Evolutionary conservation across 2,329 filamentous ascomycete genomes (phyloP).

Genomic region (Claviceps pusilla): DNA sequence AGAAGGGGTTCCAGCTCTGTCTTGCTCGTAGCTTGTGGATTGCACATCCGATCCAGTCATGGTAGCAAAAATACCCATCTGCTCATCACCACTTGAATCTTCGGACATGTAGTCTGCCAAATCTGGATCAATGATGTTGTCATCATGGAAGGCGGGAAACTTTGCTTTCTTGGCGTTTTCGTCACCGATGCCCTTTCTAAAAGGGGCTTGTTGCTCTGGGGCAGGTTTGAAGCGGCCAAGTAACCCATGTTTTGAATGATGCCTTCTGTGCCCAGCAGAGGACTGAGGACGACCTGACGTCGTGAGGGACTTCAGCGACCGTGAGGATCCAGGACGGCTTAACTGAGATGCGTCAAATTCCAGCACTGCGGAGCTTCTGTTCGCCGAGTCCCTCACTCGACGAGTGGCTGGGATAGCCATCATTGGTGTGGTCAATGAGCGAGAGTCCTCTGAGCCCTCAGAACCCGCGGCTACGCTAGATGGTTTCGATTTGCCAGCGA

Average conservation of each 20-base stretch:
- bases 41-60: slow-evolving; percentile 52
- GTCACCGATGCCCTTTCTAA: slow-evolving; percentile 57
- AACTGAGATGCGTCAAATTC: slow-evolving; percentile 79
- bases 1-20: slow-evolving; percentile 57
- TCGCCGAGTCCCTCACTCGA: slow-evolving; percentile 52
- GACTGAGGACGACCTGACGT: slow-evolving; percentile 58
- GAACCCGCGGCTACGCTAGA: slow-evolving; percentile 23
- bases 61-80: slow-evolving; percentile 69
- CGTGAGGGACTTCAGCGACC: slow-evolving; percentile 66
- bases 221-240: slow-evolving; percentile 56
- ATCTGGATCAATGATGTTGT: slow-evolving; percentile 97
- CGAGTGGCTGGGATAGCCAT: slow-evolving; percentile 56
- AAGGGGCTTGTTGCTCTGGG: slow-evolving; percentile 72
- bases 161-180: slow-evolving; percentile 50
- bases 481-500: slow-evolving; percentile 3
- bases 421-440: slow-evolving; percentile 50
- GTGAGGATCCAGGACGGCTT: slow-evolving; percentile 81
- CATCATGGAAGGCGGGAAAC: slow-evolving; percentile 87
- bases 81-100: slow-evolving; percentile 83
- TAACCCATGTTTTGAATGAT: slow-evolving; percentile 76
- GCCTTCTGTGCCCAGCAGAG: slow-evolving; percentile 58
- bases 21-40: slow-evolving; percentile 54
- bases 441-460: slow-evolving; percentile 30
- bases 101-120: slow-evolving; percentile 92
- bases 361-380: slow-evolving; percentile 72